phyloP scores from a whole-genome alignment of 202 grass and related monocot species.

The Schoenoplectus triqueter region DNA sequence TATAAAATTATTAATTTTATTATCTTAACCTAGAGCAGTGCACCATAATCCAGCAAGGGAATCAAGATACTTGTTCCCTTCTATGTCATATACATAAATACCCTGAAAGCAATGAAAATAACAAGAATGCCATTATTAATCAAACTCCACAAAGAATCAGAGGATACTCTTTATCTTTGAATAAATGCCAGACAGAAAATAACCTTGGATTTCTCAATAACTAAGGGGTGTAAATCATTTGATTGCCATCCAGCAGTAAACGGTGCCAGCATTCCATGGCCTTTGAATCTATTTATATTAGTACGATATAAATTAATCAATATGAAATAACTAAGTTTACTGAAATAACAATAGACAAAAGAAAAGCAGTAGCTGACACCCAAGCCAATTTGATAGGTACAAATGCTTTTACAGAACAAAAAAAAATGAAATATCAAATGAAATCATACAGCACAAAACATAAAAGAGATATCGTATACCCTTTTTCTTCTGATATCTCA shows the following conservation, averaged over 20 bases:
- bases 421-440: conserved; percentile 5
- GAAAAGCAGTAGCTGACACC: background rate
- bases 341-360: conserved; percentile 24
- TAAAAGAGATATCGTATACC: conserved; percentile 45
- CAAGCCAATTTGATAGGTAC: background rate
- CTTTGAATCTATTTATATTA: conserved; percentile 72
- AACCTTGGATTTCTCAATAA: conserved; percentile 92
- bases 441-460: conserved; percentile 17
- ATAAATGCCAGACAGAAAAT: conserved; percentile 27
- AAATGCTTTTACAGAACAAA: background rate
- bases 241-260: conserved; percentile 98
- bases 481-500: conserved; percentile 63
- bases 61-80: conserved; percentile 88
- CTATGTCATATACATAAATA: conserved; percentile 84
- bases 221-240: conserved; percentile 70
- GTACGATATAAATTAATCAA: background rate
- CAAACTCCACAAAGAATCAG: background rate
- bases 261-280: conserved; percentile 91
- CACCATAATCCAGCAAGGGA: conserved; percentile 92
- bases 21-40: conserved; percentile 82
- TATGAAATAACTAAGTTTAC: background rate
- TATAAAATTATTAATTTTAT: background rate
- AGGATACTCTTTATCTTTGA: conserved; percentile 24
- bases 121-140: conserved; percentile 21
- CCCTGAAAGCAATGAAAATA: conserved; percentile 54